These are phyloP conservation scores for Penicillium sp. DNA, from an alignment of 2,329 filamentous ascomycete species.

Conservation along the genomic window DNA sequence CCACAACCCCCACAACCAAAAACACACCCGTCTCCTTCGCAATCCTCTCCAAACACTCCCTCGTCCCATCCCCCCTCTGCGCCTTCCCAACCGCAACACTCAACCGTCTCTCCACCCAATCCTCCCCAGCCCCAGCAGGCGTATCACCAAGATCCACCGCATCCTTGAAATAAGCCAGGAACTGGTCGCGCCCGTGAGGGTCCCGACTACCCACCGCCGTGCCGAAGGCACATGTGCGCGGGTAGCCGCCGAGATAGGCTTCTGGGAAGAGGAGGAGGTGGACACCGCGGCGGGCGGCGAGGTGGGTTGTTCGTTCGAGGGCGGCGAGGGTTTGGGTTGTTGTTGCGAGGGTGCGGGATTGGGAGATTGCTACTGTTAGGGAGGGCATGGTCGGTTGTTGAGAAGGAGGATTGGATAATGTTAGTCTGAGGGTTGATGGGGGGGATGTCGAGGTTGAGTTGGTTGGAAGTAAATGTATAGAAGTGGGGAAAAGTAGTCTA, in stretches of 20 bases:
- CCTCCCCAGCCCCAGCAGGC: slow-evolving; percentile 68
- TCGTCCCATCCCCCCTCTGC: slow-evolving; percentile 71
- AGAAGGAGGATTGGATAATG: background rate
- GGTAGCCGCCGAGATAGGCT: slow-evolving; percentile 89
- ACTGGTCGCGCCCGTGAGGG: slow-evolving; percentile 78
- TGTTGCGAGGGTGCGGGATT: slow-evolving; percentile 51
- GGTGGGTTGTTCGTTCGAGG: slow-evolving; percentile 66
- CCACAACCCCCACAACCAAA: slow-evolving; percentile 79
- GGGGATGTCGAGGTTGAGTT: too few species aligned
- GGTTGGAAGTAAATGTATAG: too few species aligned
- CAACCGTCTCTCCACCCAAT: slow-evolving; percentile 70
- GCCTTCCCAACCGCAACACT: slow-evolving; percentile 57
- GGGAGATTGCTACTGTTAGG: slow-evolving; percentile 53
- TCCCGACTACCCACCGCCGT: slow-evolving; percentile 72
- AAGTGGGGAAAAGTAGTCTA: too few species aligned
- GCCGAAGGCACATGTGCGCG: slow-evolving; percentile 82
- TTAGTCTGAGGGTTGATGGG: background rate
- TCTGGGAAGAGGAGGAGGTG: slow-evolving; percentile 87
- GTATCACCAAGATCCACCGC: slow-evolving; percentile 86
- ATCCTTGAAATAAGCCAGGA: slow-evolving; percentile 75
- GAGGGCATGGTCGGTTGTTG: slow-evolving; percentile 43
- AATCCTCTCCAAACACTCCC: slow-evolving; percentile 79
- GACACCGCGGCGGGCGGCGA: slow-evolving; percentile 64
- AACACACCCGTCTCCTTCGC: slow-evolving; percentile 80
- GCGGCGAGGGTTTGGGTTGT: slow-evolving; percentile 66